Percentiles rank a stretch among this genome's conserved stretches.
Evolutionary conservation across 2,329 filamentous ascomycete species (phyloP).

Genomic region (Fusarium begoniae): DNA sequence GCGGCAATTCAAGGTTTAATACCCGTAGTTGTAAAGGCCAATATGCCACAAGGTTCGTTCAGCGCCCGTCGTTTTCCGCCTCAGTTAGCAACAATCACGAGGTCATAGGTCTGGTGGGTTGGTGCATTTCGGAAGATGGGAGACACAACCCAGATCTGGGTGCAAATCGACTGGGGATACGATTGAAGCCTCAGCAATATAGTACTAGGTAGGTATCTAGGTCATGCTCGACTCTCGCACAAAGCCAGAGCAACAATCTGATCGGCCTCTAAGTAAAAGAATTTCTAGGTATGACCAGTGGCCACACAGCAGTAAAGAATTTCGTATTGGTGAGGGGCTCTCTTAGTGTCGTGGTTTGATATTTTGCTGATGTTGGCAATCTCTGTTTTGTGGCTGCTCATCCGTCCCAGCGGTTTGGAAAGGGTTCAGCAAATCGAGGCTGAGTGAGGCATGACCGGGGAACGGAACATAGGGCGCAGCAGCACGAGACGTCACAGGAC

Average conservation of each 20-base stretch:
- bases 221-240: background rate
- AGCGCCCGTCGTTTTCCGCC: slow-evolving; percentile 19
- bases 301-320: background rate
- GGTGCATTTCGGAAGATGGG: background rate
- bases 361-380: background rate
- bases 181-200: background rate
- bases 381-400: background rate
- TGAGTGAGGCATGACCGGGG: background rate
- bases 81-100: slow-evolving; percentile 15
- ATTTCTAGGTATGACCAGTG: background rate
- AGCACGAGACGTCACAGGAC: background rate
- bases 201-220: too few relatives aligned
- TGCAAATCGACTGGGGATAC: background rate
- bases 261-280: background rate
- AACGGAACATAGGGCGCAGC: slow-evolving; percentile 2
- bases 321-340: background rate
- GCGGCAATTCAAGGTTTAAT: slow-evolving; percentile 32
- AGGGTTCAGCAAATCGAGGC: slow-evolving; percentile 28
- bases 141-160: background rate
- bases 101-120: slow-evolving; percentile 4
- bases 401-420: slow-evolving; percentile 37
- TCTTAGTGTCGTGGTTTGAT: slow-evolving; percentile 11
- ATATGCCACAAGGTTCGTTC: slow-evolving; percentile 11
- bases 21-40: slow-evolving; percentile 10
- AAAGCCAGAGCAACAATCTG: background rate